Percentiles rank a stretch among this genome's conserved stretches.
Evolutionary conservation across 371 early-diverging fungal genomes (phyloP).

Genomic region (Mucor mucedo): DNA sequence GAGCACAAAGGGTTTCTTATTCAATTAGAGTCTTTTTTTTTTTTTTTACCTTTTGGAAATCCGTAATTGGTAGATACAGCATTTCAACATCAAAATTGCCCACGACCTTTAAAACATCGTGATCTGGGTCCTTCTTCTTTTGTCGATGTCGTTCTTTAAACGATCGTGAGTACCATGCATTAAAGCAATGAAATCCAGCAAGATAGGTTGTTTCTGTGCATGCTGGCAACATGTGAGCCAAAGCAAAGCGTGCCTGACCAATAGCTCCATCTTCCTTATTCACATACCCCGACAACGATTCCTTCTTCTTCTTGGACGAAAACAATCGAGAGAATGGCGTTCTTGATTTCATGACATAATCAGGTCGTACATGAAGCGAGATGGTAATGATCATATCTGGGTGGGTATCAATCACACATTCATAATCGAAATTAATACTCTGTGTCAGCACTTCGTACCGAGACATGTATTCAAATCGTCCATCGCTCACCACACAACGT

Average conservation of each 20-base stretch:
- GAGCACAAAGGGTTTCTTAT: neutral
- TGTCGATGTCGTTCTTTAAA: conserved; percentile 34
- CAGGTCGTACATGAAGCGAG: conserved; percentile 45
- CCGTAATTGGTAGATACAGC: conserved; percentile 37
- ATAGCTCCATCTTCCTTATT: conserved; percentile 51
- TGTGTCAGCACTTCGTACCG: conserved; percentile 43
- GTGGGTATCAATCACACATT: conserved; percentile 43
- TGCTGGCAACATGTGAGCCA: conserved; percentile 46
- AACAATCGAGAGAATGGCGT: conserved; percentile 42
- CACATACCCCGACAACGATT: conserved; percentile 43
- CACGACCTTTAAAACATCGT: conserved; percentile 39
- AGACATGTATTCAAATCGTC: conserved; percentile 55
- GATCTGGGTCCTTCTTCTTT: conserved; percentile 25
- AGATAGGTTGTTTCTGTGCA: conserved; percentile 41
- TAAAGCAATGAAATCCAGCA: conserved; percentile 53
- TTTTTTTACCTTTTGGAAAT: conserved; percentile 27
- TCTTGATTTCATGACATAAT: conserved; percentile 41
- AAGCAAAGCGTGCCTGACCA: conserved; percentile 49
- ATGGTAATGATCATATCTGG: conserved; percentile 45
- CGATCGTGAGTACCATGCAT: conserved; percentile 47
- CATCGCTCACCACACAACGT: conserved; percentile 54
- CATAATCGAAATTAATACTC: conserved; percentile 38
- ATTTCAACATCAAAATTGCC: conserved; percentile 45
- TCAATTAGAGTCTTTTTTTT: neutral
- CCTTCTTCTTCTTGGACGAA: conserved; percentile 37